Percentiles rank a stretch among this genome's conserved stretches.
phyloP scores from a whole-genome alignment of 1,284 basidiomycete genomes.

The Ceratobasidium sp. region DNA sequence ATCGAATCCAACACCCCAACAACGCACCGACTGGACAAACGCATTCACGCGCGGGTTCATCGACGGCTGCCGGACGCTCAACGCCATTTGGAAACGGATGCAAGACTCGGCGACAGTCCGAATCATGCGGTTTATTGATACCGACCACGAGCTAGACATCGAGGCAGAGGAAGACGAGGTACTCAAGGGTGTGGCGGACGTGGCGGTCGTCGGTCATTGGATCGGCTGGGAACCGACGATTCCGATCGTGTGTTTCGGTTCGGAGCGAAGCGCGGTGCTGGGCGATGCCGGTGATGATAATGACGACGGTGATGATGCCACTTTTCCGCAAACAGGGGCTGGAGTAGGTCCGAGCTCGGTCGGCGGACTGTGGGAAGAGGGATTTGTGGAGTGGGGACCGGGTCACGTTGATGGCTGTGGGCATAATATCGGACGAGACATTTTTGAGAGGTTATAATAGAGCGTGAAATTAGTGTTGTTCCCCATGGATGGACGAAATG shows the following conservation, averaged over 20 bases:
- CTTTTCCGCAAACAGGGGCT: neutral
- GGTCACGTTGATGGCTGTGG: slow-evolving; percentile 23
- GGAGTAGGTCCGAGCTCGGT: slow-evolving; percentile 21
- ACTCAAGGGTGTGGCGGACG: slow-evolving; percentile 13
- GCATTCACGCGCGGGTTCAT: slow-evolving; percentile 7
- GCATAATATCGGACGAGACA: slow-evolving; percentile 15
- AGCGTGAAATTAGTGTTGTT: neutral
- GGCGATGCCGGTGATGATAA: neutral
- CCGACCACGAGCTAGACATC: neutral
- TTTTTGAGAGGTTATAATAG: neutral
- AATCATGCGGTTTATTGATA: slow-evolving; percentile 25
- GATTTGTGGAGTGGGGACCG: slow-evolving; percentile 26
- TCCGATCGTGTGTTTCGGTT: slow-evolving; percentile 27
- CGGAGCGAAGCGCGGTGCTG: slow-evolving; percentile 20
- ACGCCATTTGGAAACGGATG: slow-evolving; percentile 29
- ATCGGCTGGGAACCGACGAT: slow-evolving; percentile 22
- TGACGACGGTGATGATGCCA: neutral
- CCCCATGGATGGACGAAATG: neutral
- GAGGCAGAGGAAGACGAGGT: neutral
- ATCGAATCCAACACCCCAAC: slow-evolving; percentile 21
- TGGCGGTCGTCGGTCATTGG: slow-evolving; percentile 30
- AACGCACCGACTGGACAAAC: slow-evolving; percentile 16
- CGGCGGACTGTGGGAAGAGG: slow-evolving; percentile 34
- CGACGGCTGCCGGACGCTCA: slow-evolving; percentile 19
- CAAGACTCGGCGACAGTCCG: slow-evolving; percentile 10